Base-by-base conservation (phyloP, 192 early-diverging fungal genomes). In the Rhizophagus clarus region DNA sequence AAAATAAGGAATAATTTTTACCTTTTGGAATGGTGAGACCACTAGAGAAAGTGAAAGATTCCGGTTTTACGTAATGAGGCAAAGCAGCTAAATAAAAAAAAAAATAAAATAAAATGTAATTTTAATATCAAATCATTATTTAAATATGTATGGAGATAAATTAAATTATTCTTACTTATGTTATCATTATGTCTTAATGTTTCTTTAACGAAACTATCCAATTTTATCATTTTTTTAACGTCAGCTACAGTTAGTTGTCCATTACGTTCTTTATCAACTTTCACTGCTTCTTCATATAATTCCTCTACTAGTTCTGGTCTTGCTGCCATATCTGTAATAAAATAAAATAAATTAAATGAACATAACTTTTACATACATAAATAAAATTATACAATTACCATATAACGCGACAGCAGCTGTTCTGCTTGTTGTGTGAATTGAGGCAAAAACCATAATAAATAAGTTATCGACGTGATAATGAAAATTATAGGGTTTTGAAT, bases 131-230 rank as follows among this genome's bases (percentile, higher is more conserved):
- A 14, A 51, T 0, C 4, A 22, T 40, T 40, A 40, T 37, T 37
- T 40, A 5, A 40, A 56, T 17, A n/a, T 6, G 15, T 49, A 40
- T 29, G 22, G 4, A 10, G 11, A 63, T 63, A 63, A 26, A n/a
- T n/a, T n/a, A 3, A 14, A 45, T 4, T 15, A 14, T 28, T 4
- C 24, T 11, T 40, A 45, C 71, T 2, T 45, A 29, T 42, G 12
- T 32, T 15, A 67, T 32, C 64, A 20, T 0, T 20, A 28, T 67
- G 26, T 31, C 64, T 67, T 17, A 73, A 12, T 15, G 71, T 51
- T 73, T 73, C 71, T 42, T 73, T 73, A 51, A 73, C 11, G 12
- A 73, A 73, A 26, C 71, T 73, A 42, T 73, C 71, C 17, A 73
- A 45, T 26, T 73, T 73, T 6, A 2, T 20, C 71, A 73, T 73